Percentiles rank a stretch among this genome's conserved stretches.
Evolutionary conservation across 2,329 filamentous ascomycete species (phyloP).

Genomic region (Sclerotinia subarctica): DNA sequence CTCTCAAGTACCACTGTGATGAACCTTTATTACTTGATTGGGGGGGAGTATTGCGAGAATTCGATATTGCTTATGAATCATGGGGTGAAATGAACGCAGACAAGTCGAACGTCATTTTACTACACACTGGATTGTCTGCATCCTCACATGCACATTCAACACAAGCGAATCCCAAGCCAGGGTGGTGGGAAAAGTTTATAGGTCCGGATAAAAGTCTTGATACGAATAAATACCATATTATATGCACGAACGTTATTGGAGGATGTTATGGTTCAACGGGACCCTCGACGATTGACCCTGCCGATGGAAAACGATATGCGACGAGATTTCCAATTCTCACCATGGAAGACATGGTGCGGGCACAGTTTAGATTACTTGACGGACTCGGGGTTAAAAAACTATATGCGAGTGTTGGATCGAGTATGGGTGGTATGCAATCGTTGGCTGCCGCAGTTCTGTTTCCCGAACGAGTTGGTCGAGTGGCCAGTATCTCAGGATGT

Average conservation of each 20-base stretch:
- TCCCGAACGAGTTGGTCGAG: constrained; percentile 73
- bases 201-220: constrained; percentile 81
- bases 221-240: constrained; percentile 86
- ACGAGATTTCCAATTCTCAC: constrained; percentile 95
- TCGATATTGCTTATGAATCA: constrained; percentile 87
- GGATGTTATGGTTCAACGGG: constrained; percentile 96
- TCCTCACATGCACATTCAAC: constrained; percentile 96
- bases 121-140: constrained; percentile 94
- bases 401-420: constrained; percentile 89
- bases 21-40: constrained; percentile 84
- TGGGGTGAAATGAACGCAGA: constrained; percentile 81
- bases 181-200: constrained; percentile 99
- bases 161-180: constrained; percentile 76
- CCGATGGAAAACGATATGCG: constrained; percentile 82
- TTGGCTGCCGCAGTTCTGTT: constrained; percentile 83
- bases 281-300: constrained; percentile 79
- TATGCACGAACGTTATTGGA: constrained; percentile 95
- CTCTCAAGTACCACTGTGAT: constrained; percentile 69
- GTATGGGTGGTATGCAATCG: constrained; percentile 98
- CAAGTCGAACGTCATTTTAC: constrained; percentile 81
- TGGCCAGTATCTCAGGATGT: constrained; percentile 90
- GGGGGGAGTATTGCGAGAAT: constrained; percentile 87
- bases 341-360: constrained; percentile 95
- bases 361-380: constrained; percentile 88
- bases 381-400: constrained; percentile 71